Base-by-base conservation (phyloP, 1,284 basidiomycete species). In the Pseudozyma pruni region DNA sequence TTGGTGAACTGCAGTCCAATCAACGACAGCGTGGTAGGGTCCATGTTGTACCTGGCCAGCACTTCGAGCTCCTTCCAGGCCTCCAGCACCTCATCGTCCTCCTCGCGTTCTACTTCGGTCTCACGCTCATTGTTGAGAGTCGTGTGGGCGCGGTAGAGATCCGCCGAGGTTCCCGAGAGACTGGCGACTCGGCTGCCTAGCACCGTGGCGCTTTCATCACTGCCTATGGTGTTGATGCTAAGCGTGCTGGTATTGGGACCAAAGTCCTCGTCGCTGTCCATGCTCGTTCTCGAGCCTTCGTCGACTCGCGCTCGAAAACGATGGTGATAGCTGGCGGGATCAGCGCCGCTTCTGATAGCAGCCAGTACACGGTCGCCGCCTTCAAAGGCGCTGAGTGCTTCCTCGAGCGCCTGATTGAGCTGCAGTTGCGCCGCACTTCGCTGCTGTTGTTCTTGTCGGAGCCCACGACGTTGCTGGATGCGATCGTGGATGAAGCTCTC, bases 1-100 rank as follows among this genome's bases (percentile, higher is more conserved):
- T 72, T 52, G 22, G 60, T 49, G 19, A 57, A 49, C 23, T 74
- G 74, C 20, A 72, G 45, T 4, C 72, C 74, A 25, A 76, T 74
- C 37, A 76, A 39, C 9, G 72, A 71, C 13, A 76, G 55, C 1
- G 68, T 74, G 25, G 68, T 74, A 2, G 74, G 74, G 16, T 76
- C 74, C 74, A 74, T 74, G 39, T 76, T 74, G 61, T 63, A 76
- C 11, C 52, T 53, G 7, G 72, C 68, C 27, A 64, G 43, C 10
- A 54, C 38, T 22, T 68, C 47, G 29, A 68, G 55, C 53, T 72
- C 70, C 41, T 53, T 61, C 54, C 58, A 62, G 0, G 49, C 51
- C 19, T 72, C 69, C 14, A 60, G 23, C 16, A 55, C 34, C 20
- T 72, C 69, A 17, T 61, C 59, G n/a, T 67, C 69, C n/a, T 60